Percentiles rank a stretch among this genome's conserved stretches.
Evolutionary conservation across 345 rosid species (phyloP).

Genomic region (Syzygium aqueum): DNA sequence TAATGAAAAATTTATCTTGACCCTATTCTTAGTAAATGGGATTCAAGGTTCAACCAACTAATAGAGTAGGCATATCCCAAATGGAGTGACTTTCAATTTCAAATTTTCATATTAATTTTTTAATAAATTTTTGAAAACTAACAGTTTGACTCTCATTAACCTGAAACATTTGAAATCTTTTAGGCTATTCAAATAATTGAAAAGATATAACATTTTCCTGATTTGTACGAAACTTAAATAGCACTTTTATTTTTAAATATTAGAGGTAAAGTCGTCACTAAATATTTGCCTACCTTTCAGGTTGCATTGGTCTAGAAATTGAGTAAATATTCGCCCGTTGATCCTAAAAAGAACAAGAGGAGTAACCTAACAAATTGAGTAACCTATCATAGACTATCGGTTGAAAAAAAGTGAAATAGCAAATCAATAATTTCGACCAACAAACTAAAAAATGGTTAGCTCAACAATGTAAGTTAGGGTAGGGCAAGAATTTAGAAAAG

Average conservation of each 20-base stretch:
- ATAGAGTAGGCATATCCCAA: too few species aligned
- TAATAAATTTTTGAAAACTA: too few species aligned
- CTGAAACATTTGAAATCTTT: neutral
- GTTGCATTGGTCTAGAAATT: neutral
- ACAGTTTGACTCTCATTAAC: neutral
- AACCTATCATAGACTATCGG: neutral
- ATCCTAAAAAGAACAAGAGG: neutral
- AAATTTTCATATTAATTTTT: too few species aligned
- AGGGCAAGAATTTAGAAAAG: neutral
- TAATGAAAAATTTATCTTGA: too few species aligned
- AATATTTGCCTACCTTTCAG: neutral
- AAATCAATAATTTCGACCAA: neutral
- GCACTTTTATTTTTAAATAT: neutral
- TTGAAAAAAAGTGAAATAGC: neutral
- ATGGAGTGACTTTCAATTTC: too few species aligned
- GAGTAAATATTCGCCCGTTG: neutral
- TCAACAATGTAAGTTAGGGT: neutral
- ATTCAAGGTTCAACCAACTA: too few species aligned
- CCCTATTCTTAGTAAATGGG: too few species aligned
- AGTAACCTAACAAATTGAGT: neutral
- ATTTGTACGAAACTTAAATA: neutral
- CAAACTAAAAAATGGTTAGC: neutral
- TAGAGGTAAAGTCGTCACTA: neutral
- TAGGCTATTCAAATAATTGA: neutral
- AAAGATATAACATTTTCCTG: fast-evolving